Percentiles rank a stretch among this genome's conserved stretches.
Evolutionary conservation across 345 rosid genomes (phyloP).

Genomic region (Hibiscus mutabilis): DNA sequence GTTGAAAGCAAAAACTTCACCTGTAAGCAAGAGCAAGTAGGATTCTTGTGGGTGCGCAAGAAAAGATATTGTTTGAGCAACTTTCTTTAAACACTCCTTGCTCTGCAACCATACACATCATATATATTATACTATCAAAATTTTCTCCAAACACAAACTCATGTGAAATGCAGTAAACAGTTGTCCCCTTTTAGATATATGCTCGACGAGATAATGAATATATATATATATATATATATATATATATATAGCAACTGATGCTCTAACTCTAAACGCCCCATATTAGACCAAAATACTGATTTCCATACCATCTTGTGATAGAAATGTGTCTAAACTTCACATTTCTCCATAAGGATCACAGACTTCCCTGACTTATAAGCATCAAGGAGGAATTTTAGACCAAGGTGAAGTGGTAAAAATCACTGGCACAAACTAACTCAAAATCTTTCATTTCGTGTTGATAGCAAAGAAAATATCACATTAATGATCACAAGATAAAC

Average conservation of each 20-base stretch:
- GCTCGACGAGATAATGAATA: not conserved
- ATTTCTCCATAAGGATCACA: too few relatives aligned
- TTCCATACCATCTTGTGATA: too few relatives aligned
- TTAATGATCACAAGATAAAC: not conserved
- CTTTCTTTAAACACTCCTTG: constrained; percentile 77
- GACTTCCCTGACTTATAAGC: not conserved
- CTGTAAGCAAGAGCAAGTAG: constrained; percentile 77
- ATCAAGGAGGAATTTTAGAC: not conserved
- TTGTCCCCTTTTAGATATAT: not conserved
- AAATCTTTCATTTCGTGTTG: not conserved
- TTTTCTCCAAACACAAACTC: not conserved
- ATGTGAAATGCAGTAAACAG: not conserved
- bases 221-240: too few relatives aligned
- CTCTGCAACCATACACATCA: constrained; percentile 45
- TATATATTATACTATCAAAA: not conserved
- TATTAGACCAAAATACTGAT: not conserved
- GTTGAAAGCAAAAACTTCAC: constrained; percentile 23
- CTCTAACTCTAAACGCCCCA: not conserved
- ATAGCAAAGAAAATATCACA: not conserved
- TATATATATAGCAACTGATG: not conserved
- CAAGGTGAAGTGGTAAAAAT: not conserved
- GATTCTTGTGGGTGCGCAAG: constrained; percentile 45
- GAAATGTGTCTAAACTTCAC: too few relatives aligned
- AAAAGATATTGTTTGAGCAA: constrained; percentile 55
- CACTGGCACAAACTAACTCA: not conserved